Evolutionary conservation across 2,329 filamentous ascomycete species (phyloP), one percentile per base, ranked within the genome.

Genomic region (Ampelomyces quisqualis): DNA sequence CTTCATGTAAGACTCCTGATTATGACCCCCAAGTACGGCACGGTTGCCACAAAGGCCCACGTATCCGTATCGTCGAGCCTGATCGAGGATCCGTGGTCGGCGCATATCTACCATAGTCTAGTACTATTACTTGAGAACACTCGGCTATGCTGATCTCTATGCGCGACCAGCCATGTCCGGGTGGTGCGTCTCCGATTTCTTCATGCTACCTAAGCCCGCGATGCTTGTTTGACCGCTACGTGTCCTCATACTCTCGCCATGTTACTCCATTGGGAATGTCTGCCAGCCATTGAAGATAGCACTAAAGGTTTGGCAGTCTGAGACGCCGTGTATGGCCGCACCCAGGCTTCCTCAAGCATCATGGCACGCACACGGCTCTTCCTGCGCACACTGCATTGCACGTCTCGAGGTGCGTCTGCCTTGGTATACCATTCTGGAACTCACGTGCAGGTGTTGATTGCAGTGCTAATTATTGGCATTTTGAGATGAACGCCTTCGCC

Each of bases 251-350:
- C 20, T 22, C 19, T 14, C 15, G 29, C 21, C 34, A 32, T 20
- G 15, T 21, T 48, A 34, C 48, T 34, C 11, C 23, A 46, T 48
- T 13, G 4, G 40, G 47, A 15, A 49, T 18, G 28, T 47, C 18
- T 14, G 1, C 3, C 14, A 23, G 8, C 45, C 30, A 43, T 55
- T 18, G 36, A 46, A 39, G n/a, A 36, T 35, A 24, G 49, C 43
- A 40, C 49, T 51, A 51, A 44, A 49, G 31, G 20, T n/a, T 48
- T 43, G 40, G 40, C 47, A 39, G 37, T 15, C 8, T 36, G 34
- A 40, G 38, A 32, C 38, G 22, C 28, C 31, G 6, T 33, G 46
- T 43, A 21, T 45, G 41, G 41, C 32, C 22, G 29, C 14, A 34
- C 34, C 36, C 24, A 42, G 29, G 31, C 31, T 22, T 5, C 34